Conservation (phyloP, 1,284 basidiomycete genomes). For the Takashimella koratensis region DNA sequence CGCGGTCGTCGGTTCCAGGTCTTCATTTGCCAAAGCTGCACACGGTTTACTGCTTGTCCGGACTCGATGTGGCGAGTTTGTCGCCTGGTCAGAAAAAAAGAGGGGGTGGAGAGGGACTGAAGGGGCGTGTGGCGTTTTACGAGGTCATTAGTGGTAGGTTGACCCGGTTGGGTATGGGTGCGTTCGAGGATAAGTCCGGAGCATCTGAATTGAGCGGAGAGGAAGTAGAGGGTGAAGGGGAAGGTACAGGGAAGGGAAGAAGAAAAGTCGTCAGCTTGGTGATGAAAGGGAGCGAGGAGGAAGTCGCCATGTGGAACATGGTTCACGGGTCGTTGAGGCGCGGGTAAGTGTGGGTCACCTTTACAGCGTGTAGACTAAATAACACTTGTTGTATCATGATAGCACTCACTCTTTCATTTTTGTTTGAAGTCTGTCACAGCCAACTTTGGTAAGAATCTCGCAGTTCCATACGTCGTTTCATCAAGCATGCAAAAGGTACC, state of each 20-base stretch:
- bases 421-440: too few species aligned
- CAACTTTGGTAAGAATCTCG: too few species aligned
- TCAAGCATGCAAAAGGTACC: too few species aligned
- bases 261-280: slow-evolving; percentile 27
- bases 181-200: background rate
- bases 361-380: too few species aligned
- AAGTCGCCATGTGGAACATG: slow-evolving; percentile 19
- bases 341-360: too few species aligned
- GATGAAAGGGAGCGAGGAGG: slow-evolving; percentile 17
- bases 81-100: slow-evolving; percentile 11
- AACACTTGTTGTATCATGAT: too few species aligned
- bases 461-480: too few species aligned
- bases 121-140: slow-evolving; percentile 19
- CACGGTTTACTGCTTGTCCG: slow-evolving; percentile 31
- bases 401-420: too few species aligned
- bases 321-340: slow-evolving; percentile 14
- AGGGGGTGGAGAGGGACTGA: slow-evolving; percentile 7
- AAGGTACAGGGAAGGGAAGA: too few species aligned
- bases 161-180: slow-evolving; percentile 24
- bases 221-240: too few species aligned
- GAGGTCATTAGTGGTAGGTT: slow-evolving; percentile 26
- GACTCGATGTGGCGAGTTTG: slow-evolving; percentile 27
- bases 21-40: slow-evolving; percentile 28
- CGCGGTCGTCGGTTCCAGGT: slow-evolving; percentile 24
- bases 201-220: slow-evolving; percentile 9